These are phyloP conservation scores for Ustilago nuda DNA, from an alignment of 1,284 basidiomycete species.

Conservation along the genomic window DNA sequence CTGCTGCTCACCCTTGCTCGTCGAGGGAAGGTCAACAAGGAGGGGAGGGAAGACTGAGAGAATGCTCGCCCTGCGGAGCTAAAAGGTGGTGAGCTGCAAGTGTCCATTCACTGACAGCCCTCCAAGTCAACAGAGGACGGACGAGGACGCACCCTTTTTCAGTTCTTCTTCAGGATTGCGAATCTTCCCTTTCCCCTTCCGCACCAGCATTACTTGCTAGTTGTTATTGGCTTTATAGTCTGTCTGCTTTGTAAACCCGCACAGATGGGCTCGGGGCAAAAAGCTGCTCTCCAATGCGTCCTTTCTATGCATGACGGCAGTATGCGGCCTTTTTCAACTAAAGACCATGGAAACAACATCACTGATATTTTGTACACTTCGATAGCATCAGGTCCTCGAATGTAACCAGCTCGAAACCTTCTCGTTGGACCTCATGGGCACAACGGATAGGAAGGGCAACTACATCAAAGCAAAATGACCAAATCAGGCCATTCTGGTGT, in stretches of 20 bases:
- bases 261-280: background rate
- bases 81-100: constrained; percentile 1
- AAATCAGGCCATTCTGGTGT: constrained; percentile 4
- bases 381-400: too few relatives aligned
- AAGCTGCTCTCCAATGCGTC: background rate
- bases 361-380: background rate
- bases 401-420: too few relatives aligned
- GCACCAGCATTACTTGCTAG: background rate
- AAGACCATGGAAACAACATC: background rate
- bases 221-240: background rate
- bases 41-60: background rate
- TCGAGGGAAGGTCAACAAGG: background rate
- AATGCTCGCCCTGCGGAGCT: constrained; percentile 6
- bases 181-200: background rate
- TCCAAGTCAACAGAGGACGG: background rate
- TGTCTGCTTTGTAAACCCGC: background rate
- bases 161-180: background rate
- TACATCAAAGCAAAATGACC: background rate
- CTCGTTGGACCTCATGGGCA: too few relatives aligned
- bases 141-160: background rate
- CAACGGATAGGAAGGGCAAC: background rate
- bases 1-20: background rate
- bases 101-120: constrained; percentile 1
- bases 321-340: background rate
- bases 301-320: background rate